Percentiles rank a stretch among this genome's conserved stretches.
Evolutionary conservation across 2,329 filamentous ascomycete genomes (phyloP).

Genomic region (Podosphaera xanthii): DNA sequence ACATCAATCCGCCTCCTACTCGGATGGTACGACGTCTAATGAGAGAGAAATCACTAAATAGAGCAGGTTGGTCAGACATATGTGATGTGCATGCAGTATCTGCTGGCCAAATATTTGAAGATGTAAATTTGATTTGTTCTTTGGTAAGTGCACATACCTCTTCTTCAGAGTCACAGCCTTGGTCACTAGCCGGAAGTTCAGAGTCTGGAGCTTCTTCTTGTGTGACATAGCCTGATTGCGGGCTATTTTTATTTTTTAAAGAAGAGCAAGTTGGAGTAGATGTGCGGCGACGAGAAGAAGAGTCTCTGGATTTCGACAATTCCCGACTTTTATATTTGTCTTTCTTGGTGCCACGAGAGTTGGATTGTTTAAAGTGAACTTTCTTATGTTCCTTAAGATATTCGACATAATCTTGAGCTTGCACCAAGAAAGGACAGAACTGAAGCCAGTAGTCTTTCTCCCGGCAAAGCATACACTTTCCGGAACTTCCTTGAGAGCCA

Average conservation of each 20-base stretch:
- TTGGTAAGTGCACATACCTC: constrained; percentile 1
- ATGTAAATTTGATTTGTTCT: background rate
- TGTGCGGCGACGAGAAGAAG: background rate
- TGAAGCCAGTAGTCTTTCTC: background rate
- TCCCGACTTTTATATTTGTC: background rate
- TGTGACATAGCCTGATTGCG: background rate
- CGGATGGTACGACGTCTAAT: background rate
- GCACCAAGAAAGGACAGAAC: background rate
- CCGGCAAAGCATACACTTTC: background rate
- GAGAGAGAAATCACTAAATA: background rate
- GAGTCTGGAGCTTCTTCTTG: background rate
- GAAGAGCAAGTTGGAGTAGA: background rate
- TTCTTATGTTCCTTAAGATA: background rate
- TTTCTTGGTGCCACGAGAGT: background rate
- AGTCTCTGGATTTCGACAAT: background rate
- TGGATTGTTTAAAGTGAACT: background rate
- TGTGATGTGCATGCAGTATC: background rate
- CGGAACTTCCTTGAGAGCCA: background rate
- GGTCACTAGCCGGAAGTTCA: background rate
- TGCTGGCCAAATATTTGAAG: background rate
- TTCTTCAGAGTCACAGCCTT: background rate
- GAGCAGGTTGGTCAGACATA: background rate
- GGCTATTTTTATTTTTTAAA: background rate
- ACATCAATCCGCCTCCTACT: background rate
- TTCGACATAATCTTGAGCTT: background rate